Base-by-base conservation (phyloP, 441 rosid genomes). In the Omphalea diandra region DNA sequence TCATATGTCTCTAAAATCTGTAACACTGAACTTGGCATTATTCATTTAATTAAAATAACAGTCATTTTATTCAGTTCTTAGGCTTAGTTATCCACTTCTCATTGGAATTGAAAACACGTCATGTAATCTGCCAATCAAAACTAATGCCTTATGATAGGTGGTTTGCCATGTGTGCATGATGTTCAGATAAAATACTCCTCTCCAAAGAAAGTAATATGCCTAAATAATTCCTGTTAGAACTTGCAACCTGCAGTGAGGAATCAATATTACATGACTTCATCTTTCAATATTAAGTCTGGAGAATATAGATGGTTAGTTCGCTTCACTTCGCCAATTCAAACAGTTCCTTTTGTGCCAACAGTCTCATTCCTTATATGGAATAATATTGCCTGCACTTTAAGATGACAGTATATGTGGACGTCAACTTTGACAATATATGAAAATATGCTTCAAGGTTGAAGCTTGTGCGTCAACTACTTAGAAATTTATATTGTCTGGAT, bases 261-360 rank as follows among this genome's bases (percentile, higher is more conserved):
- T n/a, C 27, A 57, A 10, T 18, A 27, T n/a, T 27, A 41, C 24
- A 3, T 33, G 32, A 15, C 26, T 14, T 62, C 49, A 9, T n/a
- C 22, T 54, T 46, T 33, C 5, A 27, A 20, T 36, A 2, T 46
- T 3, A 59, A n/a, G 10, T 63, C 58, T 52, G 5, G 33, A 33
- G 44, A 3, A 44, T 18, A 32, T 52, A 22, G 49, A 11, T 36
- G 56, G 69, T 35, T 66, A 35, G 44, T 57, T 53, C 20, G 6
- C 32, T 66, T 40, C 49, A 50, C 55, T 27, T 40, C 24, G 18
- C 32, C 24, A 67, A 65, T 59, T 65, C 12, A 29, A 36, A 14
- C 22, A 6, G 22, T n/a, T 22, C 46, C 18, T 52, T 56, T 67
- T 62, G 27, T 38, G 27, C 46, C 24, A 24, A 4, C n/a, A n/a